These are phyloP conservation scores for Hypholoma fasciculare DNA, from an alignment of 768 basidiomycete genomes.

Conservation along the genomic window DNA sequence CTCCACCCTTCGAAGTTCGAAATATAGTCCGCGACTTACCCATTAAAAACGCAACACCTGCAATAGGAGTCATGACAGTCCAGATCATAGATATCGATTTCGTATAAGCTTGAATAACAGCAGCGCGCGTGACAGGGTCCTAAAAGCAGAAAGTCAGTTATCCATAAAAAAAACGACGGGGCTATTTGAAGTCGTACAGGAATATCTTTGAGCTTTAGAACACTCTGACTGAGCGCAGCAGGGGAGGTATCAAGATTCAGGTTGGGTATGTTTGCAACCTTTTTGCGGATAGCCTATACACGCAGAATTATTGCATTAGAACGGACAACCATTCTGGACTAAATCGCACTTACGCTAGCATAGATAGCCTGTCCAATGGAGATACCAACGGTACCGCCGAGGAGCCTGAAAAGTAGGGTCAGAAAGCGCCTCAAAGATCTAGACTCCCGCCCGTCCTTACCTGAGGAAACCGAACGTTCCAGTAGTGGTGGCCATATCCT, in stretches of 20 bases:
- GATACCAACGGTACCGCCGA: conserved; percentile 80
- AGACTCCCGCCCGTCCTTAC: too few relatives aligned
- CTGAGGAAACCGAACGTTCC: conserved; percentile 64
- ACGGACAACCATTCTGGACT: background rate
- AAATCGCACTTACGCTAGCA: conserved; percentile 43
- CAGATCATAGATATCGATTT: conserved; percentile 64
- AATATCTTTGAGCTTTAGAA: conserved; percentile 43
- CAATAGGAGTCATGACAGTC: conserved; percentile 62
- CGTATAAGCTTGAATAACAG: conserved; percentile 62
- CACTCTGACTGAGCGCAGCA: conserved; percentile 44
- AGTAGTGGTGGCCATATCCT: conserved; percentile 85
- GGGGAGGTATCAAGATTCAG: conserved; percentile 36
- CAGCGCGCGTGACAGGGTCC: conserved; percentile 49
- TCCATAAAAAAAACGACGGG: background rate
- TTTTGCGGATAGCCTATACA: conserved; percentile 34
- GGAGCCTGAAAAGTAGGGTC: conserved; percentile 36
- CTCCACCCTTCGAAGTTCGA: too few relatives aligned
- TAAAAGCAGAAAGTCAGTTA: conserved; percentile 20
- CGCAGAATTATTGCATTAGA: background rate
- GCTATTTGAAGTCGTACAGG: conserved; percentile 26
- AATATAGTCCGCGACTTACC: conserved; percentile 23
- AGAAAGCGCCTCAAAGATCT: too few relatives aligned
- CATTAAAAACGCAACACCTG: conserved; percentile 53
- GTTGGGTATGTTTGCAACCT: conserved; percentile 36
- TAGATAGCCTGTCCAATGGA: conserved; percentile 74